Evolutionary conservation across 1,284 basidiomycete species (phyloP).

Genomic region (Cystobasidium pallidum): DNA sequence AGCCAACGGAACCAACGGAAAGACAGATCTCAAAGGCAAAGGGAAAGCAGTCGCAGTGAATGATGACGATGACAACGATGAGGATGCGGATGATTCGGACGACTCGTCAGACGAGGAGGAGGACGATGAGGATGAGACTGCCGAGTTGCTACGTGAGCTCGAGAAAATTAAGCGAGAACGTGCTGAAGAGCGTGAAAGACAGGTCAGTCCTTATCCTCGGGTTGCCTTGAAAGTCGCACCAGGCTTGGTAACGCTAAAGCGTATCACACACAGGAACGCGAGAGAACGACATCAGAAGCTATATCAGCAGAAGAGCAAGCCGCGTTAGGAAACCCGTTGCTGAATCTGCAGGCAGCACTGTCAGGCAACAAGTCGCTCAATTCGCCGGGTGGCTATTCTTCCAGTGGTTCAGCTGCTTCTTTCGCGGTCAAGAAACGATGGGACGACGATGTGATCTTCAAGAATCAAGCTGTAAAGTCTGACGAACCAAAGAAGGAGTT

Average conservation of each 20-base stretch:
- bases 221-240: too few species aligned
- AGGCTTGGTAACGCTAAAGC: background rate
- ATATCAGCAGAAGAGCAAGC: slow-evolving; percentile 74
- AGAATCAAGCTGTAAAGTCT: slow-evolving; percentile 83
- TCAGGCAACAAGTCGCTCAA: slow-evolving; percentile 57
- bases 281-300: slow-evolving; percentile 66
- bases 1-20: slow-evolving; percentile 52
- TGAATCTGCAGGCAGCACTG: slow-evolving; percentile 85
- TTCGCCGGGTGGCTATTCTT: slow-evolving; percentile 57
- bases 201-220: slow-evolving; percentile 54
- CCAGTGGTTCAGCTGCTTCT: slow-evolving; percentile 64
- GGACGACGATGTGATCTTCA: slow-evolving; percentile 97
- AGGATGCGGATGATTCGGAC: slow-evolving; percentile 54
- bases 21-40: slow-evolving; percentile 44
- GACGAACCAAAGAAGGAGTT: slow-evolving; percentile 73
- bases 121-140: slow-evolving; percentile 86
- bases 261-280: slow-evolving; percentile 64
- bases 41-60: slow-evolving; percentile 35
- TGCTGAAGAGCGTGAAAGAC: slow-evolving; percentile 83
- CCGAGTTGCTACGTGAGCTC: slow-evolving; percentile 84
- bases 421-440: slow-evolving; percentile 90
- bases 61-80: slow-evolving; percentile 36
- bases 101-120: slow-evolving; percentile 64
- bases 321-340: slow-evolving; percentile 78
- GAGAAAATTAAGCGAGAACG: slow-evolving; percentile 94